Base-by-base conservation (phyloP, 1,284 basidiomycete genomes). In the Athelia psychrophila region DNA sequence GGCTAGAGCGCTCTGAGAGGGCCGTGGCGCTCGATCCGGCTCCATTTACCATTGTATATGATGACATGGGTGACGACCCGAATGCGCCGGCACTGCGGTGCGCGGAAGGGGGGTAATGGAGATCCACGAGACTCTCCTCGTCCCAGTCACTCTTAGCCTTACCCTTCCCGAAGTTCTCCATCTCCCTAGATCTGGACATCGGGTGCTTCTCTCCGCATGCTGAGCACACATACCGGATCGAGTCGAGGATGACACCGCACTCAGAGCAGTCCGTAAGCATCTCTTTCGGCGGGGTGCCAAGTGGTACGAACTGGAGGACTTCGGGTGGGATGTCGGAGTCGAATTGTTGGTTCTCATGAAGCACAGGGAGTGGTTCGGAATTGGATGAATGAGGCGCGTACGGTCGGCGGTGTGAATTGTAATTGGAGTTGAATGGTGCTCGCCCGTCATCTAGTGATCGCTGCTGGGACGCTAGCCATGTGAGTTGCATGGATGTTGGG, bases 151-250 rank as follows among this genome's bases (percentile, higher is more conserved):
- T 62, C 46, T 72, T 69, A 47, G 68, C 70, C 64, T 76, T 81
- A 49, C 66, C 70, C 57, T 70, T 75, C 36, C 54, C 44, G 48
- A 30, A 52, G 47, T 60, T 53, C 35, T 62, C 50, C 5, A 6
- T 30, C 27, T 30, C 27, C 6, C 6, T 30, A 18, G 50, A 32
- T 60, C 54, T 32, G 53, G 57, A 52, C 54, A 61, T 61, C 5
- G 79, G 79, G 48, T 76, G 69, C 70, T 83, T 88, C 68, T 91
- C 88, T 13, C 93, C 92, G 60, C 93, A 95, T 22, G 84, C 87
- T 8, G 84, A 80, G 62, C 93, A 96, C 15, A 94, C 86, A 64
- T 95, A 95, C 47, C 91, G 85, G 67, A 95, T 84, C 19, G 83
- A 78, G 52, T 93, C 86, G 9, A 96, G 73, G 3, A 84, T 63